Evolutionary conservation across 768 basidiomycete species (phyloP).

Genomic region (Rhodosporidiobolus sp.): DNA sequence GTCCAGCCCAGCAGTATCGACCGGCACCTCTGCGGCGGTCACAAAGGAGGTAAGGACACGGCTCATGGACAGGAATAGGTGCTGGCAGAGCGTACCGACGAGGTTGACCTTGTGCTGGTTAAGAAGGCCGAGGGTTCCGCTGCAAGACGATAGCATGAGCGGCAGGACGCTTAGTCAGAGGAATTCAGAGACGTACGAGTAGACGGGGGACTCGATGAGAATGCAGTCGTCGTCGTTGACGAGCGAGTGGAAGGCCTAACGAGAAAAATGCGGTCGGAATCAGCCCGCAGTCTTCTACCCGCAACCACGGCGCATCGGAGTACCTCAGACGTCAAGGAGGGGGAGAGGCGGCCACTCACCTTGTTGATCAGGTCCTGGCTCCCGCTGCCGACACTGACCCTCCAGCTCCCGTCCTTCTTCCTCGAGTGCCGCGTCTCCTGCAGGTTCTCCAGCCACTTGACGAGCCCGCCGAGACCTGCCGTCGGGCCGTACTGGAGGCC

Average conservation of each 20-base stretch:
- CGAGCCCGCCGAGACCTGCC: conserved; percentile 62
- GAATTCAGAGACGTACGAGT: conserved; percentile 47
- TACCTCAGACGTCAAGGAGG: too few species aligned
- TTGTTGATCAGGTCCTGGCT: conserved; percentile 74
- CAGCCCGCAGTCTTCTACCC: background rate
- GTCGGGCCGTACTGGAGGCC: conserved; percentile 77
- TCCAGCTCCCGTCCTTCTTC: conserved; percentile 59
- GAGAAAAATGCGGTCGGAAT: background rate
- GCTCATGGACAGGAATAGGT: background rate
- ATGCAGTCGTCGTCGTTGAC: conserved; percentile 75
- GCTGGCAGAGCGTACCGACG: conserved; percentile 47
- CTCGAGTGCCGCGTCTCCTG: conserved; percentile 70
- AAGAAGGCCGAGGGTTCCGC: conserved; percentile 50
- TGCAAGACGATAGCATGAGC: conserved; percentile 29
- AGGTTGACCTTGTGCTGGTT: conserved; percentile 43
- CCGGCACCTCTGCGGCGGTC: conserved; percentile 66
- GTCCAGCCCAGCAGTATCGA: conserved; percentile 69
- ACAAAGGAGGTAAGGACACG: background rate
- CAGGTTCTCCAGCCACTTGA: conserved; percentile 65
- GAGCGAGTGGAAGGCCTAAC: conserved; percentile 66
- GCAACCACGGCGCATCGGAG: too few species aligned
- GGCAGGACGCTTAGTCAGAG: accelerated
- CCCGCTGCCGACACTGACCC: conserved; percentile 71
- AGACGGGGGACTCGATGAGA: conserved; percentile 77
- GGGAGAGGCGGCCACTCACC: conserved; percentile 53